Conservation (phyloP, 257 asterid genomes). For the Avicennia marina region DNA sequence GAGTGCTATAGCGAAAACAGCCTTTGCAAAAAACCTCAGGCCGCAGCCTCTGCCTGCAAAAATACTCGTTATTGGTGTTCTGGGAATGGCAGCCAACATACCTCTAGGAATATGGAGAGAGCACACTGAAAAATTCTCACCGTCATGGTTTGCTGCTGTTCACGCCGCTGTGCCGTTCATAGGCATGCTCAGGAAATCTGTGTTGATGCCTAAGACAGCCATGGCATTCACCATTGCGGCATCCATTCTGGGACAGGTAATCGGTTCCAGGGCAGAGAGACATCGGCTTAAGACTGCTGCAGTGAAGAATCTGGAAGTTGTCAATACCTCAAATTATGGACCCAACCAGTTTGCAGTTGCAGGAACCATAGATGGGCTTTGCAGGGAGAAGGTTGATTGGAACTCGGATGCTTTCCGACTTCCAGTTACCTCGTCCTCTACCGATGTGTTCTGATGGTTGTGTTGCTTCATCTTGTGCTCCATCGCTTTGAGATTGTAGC, state of each 20-base stretch:
- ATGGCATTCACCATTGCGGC: slow-evolving; percentile 96
- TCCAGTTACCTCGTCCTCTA: slow-evolving; percentile 17
- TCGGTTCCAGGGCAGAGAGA: slow-evolving; percentile 91
- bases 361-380: slow-evolving; percentile 25
- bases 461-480: too few relatives aligned
- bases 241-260: slow-evolving; percentile 81
- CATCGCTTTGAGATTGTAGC: slow-evolving; percentile 2
- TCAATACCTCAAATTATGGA: slow-evolving; percentile 26
- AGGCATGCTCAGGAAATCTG: slow-evolving; percentile 78
- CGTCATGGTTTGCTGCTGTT: slow-evolving; percentile 85
- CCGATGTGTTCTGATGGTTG: slow-evolving; percentile 17
- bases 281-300: slow-evolving; percentile 55
- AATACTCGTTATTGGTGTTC: slow-evolving; percentile 59
- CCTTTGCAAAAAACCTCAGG: slow-evolving; percentile 79
- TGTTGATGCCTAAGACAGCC: slow-evolving; percentile 86
- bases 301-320: slow-evolving; percentile 20
- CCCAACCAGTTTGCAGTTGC: slow-evolving; percentile 12
- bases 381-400: slow-evolving; percentile 25
- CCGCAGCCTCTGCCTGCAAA: slow-evolving; percentile 88
- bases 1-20: slow-evolving; percentile 68
- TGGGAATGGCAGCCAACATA: slow-evolving; percentile 83
- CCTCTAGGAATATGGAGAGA: slow-evolving; percentile 97
- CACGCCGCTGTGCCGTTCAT: slow-evolving; percentile 97
- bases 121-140: slow-evolving; percentile 80
- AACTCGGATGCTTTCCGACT: slow-evolving; percentile 19